Percentiles rank a stretch among this genome's conserved stretches.
phyloP scores from a whole-genome alignment of 78 protist species.

The Speleostelium caveatum region DNA sequence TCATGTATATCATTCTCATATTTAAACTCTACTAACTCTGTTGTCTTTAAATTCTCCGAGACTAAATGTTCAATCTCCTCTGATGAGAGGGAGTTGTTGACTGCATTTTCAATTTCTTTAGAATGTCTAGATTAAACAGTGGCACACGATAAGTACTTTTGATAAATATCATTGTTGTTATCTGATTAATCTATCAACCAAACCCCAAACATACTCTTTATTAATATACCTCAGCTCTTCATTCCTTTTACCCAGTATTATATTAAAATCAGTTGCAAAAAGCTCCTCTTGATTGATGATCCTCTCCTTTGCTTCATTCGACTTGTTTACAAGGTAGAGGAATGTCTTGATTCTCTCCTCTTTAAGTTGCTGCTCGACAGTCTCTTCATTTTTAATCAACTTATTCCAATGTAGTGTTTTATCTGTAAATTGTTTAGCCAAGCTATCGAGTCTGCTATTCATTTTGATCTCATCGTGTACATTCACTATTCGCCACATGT shows the following conservation, averaged over 20 bases:
- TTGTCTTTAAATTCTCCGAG: conserved; percentile 13
- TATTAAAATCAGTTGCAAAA: conserved; percentile 33
- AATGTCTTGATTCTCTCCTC: conserved; percentile 51
- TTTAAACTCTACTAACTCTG: conserved; percentile 1
- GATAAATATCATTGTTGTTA: neutral
- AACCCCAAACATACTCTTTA: conserved; percentile 17
- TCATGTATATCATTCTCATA: conserved; percentile 24
- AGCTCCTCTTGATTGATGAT: conserved; percentile 67
- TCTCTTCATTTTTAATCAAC: conserved; percentile 19
- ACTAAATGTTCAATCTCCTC: conserved; percentile 45
- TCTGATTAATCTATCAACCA: too few species aligned
- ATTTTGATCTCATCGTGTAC: too few species aligned
- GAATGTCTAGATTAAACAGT: conserved; percentile 32
- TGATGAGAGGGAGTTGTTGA: neutral
- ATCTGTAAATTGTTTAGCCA: conserved; percentile 46
- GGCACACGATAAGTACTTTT: too few species aligned
- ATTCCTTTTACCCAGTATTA: conserved; percentile 28
- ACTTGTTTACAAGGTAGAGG: conserved; percentile 36
- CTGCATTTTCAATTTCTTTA: conserved; percentile 54
- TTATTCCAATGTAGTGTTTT: conserved; percentile 54
- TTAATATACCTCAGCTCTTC: conserved; percentile 33
- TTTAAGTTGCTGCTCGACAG: conserved; percentile 8
- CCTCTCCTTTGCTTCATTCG: conserved; percentile 39
- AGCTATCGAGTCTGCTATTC: neutral
- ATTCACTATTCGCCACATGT: too few species aligned